Conservation (phyloP, 2,329 filamentous ascomycete species). For the Exophiala bonariae region DNA sequence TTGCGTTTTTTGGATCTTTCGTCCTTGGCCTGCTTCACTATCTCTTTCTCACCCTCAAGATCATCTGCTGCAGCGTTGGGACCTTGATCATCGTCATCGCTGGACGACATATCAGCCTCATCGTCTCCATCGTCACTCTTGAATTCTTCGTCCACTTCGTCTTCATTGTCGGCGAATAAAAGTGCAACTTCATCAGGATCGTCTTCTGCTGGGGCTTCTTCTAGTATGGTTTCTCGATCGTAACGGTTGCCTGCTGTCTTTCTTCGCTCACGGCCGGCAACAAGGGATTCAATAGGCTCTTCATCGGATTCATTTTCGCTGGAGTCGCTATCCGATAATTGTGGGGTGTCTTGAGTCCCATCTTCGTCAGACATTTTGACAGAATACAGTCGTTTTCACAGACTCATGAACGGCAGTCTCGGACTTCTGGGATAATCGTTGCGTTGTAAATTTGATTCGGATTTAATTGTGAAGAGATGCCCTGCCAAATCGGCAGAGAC, state of each 20-base stretch:
- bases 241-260: constrained; percentile 83
- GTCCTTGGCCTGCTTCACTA: constrained; percentile 73
- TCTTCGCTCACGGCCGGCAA: constrained; percentile 71
- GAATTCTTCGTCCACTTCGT: constrained; percentile 53
- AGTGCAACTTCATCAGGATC: constrained; percentile 59
- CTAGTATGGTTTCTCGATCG: constrained; percentile 72
- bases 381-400: no score
- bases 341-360: constrained; percentile 11
- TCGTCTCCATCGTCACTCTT: constrained; percentile 64
- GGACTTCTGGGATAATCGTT: no score
- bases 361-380: constrained; percentile 14
- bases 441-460: no score
- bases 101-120: constrained; percentile 80
- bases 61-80: constrained; percentile 62
- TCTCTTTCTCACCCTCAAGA: constrained; percentile 80
- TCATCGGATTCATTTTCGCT: constrained; percentile 34
- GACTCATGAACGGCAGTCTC: no score
- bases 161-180: constrained; percentile 74
- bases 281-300: constrained; percentile 63
- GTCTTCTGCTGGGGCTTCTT: constrained; percentile 58
- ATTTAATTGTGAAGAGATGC: no score
- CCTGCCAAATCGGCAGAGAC: no score
- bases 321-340: constrained; percentile 23
- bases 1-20: constrained; percentile 79
- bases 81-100: constrained; percentile 75